phyloP scores from a whole-genome alignment of 2,329 filamentous ascomycete species.

The Pleurostoma richardsiae region DNA sequence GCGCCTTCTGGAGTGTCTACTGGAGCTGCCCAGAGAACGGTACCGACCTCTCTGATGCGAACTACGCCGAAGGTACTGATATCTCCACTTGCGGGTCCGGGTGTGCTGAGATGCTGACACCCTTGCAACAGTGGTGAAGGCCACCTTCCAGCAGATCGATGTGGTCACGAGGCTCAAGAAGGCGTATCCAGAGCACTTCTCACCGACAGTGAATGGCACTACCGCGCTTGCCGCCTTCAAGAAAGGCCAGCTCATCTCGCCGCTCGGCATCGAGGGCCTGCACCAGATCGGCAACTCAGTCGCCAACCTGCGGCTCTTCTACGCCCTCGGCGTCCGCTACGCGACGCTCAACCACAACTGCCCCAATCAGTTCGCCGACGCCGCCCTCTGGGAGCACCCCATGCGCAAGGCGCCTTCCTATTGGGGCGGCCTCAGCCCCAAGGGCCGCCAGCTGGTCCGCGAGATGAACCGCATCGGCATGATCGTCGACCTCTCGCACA shows the following conservation, averaged over 20 bases:
- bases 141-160: conserved; percentile 72
- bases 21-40: conserved; percentile 70
- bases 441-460: conserved; percentile 62
- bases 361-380: conserved; percentile 85
- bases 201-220: conserved; percentile 53
- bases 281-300: conserved; percentile 90
- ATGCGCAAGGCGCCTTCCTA: conserved; percentile 47
- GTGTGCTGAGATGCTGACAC: neutral
- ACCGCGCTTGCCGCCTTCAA: conserved; percentile 59
- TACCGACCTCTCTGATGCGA: conserved; percentile 56
- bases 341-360: conserved; percentile 90
- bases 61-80: conserved; percentile 2
- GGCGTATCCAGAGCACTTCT: conserved; percentile 65
- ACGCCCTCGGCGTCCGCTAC: conserved; percentile 78
- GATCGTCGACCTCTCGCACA: conserved; percentile 85
- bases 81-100: no score
- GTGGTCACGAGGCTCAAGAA: conserved; percentile 59
- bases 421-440: conserved; percentile 68
- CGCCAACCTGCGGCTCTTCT: conserved; percentile 68
- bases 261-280: conserved; percentile 78
- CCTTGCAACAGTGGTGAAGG: conserved; percentile 46
- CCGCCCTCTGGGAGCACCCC: conserved; percentile 60
- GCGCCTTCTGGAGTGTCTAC: conserved; percentile 91
- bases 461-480: conserved; percentile 96
- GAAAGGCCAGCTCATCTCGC: conserved; percentile 64